Base-by-base conservation (phyloP, 2,329 filamentous ascomycete genomes). In the Pyrenophora teres region DNA sequence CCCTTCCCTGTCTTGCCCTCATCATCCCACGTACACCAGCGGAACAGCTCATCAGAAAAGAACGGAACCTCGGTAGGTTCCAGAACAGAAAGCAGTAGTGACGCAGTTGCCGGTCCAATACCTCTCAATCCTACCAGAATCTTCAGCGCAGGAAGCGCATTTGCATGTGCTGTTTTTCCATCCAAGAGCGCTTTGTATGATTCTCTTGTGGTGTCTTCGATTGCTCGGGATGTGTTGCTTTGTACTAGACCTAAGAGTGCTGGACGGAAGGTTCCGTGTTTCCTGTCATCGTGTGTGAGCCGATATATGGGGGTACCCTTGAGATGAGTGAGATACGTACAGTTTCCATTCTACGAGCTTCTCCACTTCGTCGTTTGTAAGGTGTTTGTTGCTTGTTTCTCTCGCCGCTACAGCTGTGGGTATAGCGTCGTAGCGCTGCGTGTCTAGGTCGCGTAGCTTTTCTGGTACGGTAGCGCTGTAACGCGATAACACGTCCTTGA, bases 31-130 rank as follows among this genome's bases (percentile, higher is more conserved):
- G 83, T 83, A 5, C 88, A 74, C 88, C 88, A 93, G 59, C 86
- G 81, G 67, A 86, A 93, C 3, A 87, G 80, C 72, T 94, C 90
- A 65, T 95, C 90, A 2, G 86, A 88, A 74, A 93, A 93, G 78
- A 93, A 93, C 1, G 89, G 81, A 41, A 86, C 78, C 10, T 75
- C 73, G 0, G 77, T 71, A 0, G 86, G 81, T 53, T 85, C 80
- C 57, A 85, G 81, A 4, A 88, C 83, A 4, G 86, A 82, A 2
- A 94, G 79, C 1, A 93, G 74, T 27, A 94, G 81, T 1, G 88
- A 90, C 0, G 88, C 89, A 0, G 89, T 93, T 6, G 90, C 90
- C 1, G 90, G 89, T 0, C 90, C 90, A 55, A 95, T 84, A 30
- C 90, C 90, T 57, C 80, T 86, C n/a, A 94, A 76, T 48, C 78